Conservation (phyloP, 2,329 filamentous ascomycete species). For the Alternaria sp. region DNA sequence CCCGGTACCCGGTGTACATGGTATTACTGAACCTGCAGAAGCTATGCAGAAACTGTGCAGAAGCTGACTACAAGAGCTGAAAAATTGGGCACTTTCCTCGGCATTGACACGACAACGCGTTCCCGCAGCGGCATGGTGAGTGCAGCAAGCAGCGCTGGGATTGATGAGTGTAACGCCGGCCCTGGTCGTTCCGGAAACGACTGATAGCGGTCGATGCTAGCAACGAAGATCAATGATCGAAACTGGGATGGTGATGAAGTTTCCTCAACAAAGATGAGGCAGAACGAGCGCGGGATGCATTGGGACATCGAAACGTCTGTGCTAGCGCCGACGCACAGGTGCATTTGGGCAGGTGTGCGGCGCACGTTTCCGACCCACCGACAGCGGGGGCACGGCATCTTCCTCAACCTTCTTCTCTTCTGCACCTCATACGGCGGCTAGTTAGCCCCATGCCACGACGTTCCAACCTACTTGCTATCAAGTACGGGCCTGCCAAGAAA, state of each 20-base stretch:
- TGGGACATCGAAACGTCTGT: slow-evolving; percentile 4
- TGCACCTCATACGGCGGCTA: slow-evolving; percentile 12
- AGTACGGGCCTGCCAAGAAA: slow-evolving; percentile 14
- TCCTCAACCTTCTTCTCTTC: slow-evolving; percentile 10
- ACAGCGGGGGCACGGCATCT: slow-evolving; percentile 10
- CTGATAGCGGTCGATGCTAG: slow-evolving; percentile 10
- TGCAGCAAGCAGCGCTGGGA: slow-evolving; percentile 2
- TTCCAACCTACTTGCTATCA: slow-evolving; percentile 8
- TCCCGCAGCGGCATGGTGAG: slow-evolving; percentile 2
- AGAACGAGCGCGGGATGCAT: slow-evolving; percentile 9
- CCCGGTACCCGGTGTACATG: slow-evolving; percentile 8
- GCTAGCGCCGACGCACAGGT: slow-evolving; percentile 14
- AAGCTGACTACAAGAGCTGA: slow-evolving; percentile 15
- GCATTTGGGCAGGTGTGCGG: not conserved
- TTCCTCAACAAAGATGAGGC: slow-evolving; percentile 13
- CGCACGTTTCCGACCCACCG: slow-evolving; percentile 16
- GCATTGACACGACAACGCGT: slow-evolving; percentile 9
- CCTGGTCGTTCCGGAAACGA: slow-evolving; percentile 4
- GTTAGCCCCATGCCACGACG: slow-evolving; percentile 17
- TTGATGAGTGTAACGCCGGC: slow-evolving; percentile 6
- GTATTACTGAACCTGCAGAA: slow-evolving; percentile 15
- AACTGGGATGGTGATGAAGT: slow-evolving; percentile 11
- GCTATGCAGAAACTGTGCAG: slow-evolving; percentile 1
- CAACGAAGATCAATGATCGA: slow-evolving; percentile 16
- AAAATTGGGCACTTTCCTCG: not conserved